Evolutionary conservation across 2,329 filamentous ascomycete genomes (phyloP), one percentile per base, ranked within the genome.

Genomic region (Penicillium verrucosum): DNA sequence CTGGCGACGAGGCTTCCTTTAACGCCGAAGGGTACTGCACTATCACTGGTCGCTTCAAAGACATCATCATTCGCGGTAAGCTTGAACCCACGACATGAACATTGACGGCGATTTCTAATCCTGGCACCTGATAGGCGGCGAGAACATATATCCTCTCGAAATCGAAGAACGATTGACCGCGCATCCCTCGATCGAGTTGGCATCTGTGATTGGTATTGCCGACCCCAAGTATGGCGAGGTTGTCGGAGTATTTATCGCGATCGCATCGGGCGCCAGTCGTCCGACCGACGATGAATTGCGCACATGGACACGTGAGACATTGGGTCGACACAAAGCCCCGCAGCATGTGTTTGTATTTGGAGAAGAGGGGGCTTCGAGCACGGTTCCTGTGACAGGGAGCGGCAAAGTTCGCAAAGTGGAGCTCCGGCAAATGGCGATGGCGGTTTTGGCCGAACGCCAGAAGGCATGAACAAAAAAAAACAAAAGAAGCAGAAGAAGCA

Each of bases 281-380:
- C 84, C 81, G 1, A 72, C 72, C 0, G 80, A 81, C 48, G 77
- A 81, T 5, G 82, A 86, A 59, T 70, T 89, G n/a, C 77, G 81
- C 16, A 78, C 81, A 42, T 89, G 86, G 86, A 85, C 85, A 1
- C 79, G 83, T 49, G 75, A 82, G 62, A 81, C 78, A 36, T 78
- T 89, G 7, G 86, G 86, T 1, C 77, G 81, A 37, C 86, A 89
- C 69, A 89, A 89, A 62, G 85, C 87, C 4, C 89, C 89, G 0
- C 78, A 83, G 9, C 82, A 91, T 70, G 71, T 92, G n/a, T 92
- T 92, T 69, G 90, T 89, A 82, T 80, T 92, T 27, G 89, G 89
- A 0, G 75, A 83, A 61, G 80, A 81, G 44, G 82, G 81, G 11
- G 79, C 87, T n/a, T 62, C 61, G 23, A 64, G 46, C 47, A 75